phyloP scores from a whole-genome alignment of 305 asterid genomes.

The Fraxinus albicans region DNA sequence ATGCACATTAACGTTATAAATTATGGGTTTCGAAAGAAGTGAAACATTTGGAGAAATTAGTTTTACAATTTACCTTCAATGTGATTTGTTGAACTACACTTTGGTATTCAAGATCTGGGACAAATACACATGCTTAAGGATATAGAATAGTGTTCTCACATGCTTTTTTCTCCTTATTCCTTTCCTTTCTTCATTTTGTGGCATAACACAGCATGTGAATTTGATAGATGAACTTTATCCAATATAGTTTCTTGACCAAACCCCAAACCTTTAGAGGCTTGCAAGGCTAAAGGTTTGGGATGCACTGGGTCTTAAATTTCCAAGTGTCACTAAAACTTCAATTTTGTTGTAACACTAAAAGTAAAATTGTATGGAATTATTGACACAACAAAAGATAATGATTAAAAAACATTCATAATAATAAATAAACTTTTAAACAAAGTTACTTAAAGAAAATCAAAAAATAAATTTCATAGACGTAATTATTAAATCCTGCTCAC shows the following conservation, averaged over 20 bases:
- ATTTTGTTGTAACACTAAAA: neutral
- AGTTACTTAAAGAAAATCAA: neutral
- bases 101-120: neutral
- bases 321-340: neutral
- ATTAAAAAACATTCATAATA: neutral
- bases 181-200: neutral
- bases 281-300: neutral
- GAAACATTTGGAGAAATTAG: constrained; percentile 1
- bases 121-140: neutral
- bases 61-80: neutral
- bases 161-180: neutral
- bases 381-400: neutral
- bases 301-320: neutral
- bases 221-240: neutral
- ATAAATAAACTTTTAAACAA: neutral
- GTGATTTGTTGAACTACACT: neutral
- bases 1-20: neutral
- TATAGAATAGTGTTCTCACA: neutral
- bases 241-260: neutral
- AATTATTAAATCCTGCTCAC: neutral
- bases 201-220: neutral
- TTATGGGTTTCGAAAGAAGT: constrained; percentile 5
- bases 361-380: neutral
- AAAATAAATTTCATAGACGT: neutral
- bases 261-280: neutral